phyloP scores from a whole-genome alignment of 1,284 basidiomycete species.

The Kalmanozyma brasiliensis region DNA sequence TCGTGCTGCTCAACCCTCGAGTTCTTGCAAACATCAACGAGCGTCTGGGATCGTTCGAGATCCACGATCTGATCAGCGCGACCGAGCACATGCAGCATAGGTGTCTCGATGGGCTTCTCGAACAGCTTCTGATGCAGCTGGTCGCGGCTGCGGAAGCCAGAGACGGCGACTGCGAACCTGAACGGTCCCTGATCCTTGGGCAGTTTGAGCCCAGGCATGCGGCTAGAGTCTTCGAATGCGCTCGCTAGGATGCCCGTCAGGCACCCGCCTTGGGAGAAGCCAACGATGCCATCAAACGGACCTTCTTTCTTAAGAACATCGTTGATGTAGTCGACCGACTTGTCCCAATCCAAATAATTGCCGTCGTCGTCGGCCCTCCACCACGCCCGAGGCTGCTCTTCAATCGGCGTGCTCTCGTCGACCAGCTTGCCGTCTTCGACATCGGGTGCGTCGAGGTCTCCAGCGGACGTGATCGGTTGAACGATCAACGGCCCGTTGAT shows the following conservation, averaged over 20 bases:
- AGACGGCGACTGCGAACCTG: slow-evolving; percentile 61
- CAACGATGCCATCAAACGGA: slow-evolving; percentile 65
- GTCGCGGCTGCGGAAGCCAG: slow-evolving; percentile 61
- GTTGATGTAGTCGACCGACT: slow-evolving; percentile 56
- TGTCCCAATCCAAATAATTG: slow-evolving; percentile 57
- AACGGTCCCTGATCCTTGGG: slow-evolving; percentile 47
- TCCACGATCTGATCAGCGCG: slow-evolving; percentile 56
- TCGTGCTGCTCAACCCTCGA: slow-evolving; percentile 62
- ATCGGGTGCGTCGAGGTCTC: slow-evolving; percentile 57
- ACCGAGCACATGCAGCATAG: slow-evolving; percentile 59
- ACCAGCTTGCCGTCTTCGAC: slow-evolving; percentile 41
- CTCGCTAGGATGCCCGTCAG: slow-evolving; percentile 58
- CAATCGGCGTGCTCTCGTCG: slow-evolving; percentile 58
- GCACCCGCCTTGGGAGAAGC: slow-evolving; percentile 63
- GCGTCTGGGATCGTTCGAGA: slow-evolving; percentile 53
- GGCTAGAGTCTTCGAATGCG: slow-evolving; percentile 58
- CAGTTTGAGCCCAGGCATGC: slow-evolving; percentile 45
- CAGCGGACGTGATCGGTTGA: slow-evolving; percentile 54
- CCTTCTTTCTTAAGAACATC: slow-evolving; percentile 51
- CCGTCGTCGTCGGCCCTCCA: slow-evolving; percentile 57
- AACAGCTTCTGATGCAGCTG: slow-evolving; percentile 50
- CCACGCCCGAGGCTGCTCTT: slow-evolving; percentile 66
- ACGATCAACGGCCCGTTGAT: slow-evolving; percentile 64
- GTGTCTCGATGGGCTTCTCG: slow-evolving; percentile 55
- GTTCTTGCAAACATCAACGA: slow-evolving; percentile 52